These are phyloP conservation scores for Homolaphlyctis polyrhiza DNA, from an alignment of 371 early-diverging fungal genomes.

Conservation along the genomic window DNA sequence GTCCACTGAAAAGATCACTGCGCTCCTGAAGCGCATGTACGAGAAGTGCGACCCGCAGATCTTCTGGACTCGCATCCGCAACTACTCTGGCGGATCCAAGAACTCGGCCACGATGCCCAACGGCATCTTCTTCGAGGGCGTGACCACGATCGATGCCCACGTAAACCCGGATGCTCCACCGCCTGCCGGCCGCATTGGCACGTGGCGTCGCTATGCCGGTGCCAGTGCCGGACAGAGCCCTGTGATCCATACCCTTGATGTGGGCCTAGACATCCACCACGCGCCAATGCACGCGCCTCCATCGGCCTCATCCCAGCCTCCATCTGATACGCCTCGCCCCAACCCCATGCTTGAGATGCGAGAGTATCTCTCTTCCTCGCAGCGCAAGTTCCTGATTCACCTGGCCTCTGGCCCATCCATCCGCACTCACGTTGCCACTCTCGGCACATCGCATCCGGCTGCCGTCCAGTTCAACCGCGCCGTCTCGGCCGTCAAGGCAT, in stretches of 20 bases:
- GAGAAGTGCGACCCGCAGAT: conserved; percentile 88
- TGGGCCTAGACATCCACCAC: conserved; percentile 88
- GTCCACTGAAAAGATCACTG: conserved; percentile 57
- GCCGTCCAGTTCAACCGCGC: conserved; percentile 65
- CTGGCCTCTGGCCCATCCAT: conserved; percentile 50
- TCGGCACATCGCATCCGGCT: conserved; percentile 13
- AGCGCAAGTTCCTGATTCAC: conserved; percentile 80
- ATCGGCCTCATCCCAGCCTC: neutral
- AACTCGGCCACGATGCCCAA: conserved; percentile 80
- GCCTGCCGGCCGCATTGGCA: conserved; percentile 43
- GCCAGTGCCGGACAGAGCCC: conserved; percentile 95
- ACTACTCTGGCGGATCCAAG: conserved; percentile 91
- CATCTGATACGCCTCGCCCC: conserved; percentile 1
- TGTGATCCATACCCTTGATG: conserved; percentile 87
- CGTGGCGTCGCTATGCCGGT: conserved; percentile 67
- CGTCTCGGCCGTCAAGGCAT: conserved; percentile 71
- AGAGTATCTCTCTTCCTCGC: conserved; percentile 83
- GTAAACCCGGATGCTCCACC: conserved; percentile 38
- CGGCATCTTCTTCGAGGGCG: conserved; percentile 89
- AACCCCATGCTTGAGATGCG: conserved; percentile 80
- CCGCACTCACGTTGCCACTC: conserved; percentile 15
- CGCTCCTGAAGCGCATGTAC: conserved; percentile 75
- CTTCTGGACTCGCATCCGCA: conserved; percentile 90
- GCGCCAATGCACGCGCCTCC: conserved; percentile 45
- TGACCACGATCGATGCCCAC: conserved; percentile 46